phyloP scores from a whole-genome alignment of 1,284 basidiomycete species.

The Marasmius tenuissimus region DNA sequence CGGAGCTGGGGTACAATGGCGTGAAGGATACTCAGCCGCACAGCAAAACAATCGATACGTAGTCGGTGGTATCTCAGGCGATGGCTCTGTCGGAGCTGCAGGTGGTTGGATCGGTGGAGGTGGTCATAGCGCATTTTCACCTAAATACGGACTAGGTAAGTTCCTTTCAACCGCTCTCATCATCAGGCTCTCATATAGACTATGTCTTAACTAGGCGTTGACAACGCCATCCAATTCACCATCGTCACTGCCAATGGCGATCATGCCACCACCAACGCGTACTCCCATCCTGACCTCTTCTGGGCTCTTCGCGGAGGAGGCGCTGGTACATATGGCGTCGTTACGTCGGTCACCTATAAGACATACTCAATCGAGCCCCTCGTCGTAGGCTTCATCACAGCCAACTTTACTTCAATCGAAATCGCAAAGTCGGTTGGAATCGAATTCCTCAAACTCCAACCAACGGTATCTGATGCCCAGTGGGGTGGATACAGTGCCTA shows the following conservation, averaged over 20 bases:
- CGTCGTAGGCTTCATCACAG: conserved; percentile 13
- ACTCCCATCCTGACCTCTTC: conserved; percentile 42
- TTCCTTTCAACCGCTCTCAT: background rate
- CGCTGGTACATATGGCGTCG: conserved; percentile 42
- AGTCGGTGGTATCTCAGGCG: conserved; percentile 36
- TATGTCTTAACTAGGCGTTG: conserved; percentile 30
- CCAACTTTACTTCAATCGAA: background rate
- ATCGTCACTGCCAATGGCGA: conserved; percentile 38
- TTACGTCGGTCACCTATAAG: conserved; percentile 37
- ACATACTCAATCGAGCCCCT: conserved; percentile 33
- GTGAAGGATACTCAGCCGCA: conserved; percentile 33
- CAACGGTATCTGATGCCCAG: background rate
- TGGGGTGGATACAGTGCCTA: background rate
- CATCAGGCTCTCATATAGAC: background rate
- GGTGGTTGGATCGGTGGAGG: conserved; percentile 11
- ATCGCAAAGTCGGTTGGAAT: background rate
- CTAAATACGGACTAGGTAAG: conserved; percentile 43
- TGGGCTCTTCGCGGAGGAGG: conserved; percentile 55
- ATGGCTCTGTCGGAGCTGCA: conserved; percentile 26
- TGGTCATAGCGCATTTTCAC: conserved; percentile 23
- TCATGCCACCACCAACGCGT: conserved; percentile 32
- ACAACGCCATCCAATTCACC: conserved; percentile 40
- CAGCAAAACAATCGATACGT: conserved; percentile 31
- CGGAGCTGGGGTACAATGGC: conserved; percentile 35
- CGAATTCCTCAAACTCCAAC: background rate